These are phyloP conservation scores for Clitopilus passeckerianus DNA, from an alignment of 768 basidiomycete species.

Conservation along the genomic window DNA sequence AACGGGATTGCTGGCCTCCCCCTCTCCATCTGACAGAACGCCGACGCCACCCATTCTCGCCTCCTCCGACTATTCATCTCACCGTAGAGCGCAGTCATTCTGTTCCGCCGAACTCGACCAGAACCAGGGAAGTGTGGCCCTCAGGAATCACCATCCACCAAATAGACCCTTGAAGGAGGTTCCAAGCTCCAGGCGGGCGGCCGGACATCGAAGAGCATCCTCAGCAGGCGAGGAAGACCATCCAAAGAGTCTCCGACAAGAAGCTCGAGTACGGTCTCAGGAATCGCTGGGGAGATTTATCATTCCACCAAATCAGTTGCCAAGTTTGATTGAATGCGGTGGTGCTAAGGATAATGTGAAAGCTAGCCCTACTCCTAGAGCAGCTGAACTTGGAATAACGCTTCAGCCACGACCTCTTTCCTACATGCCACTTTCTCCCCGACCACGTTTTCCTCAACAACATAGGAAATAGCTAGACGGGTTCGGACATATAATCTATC, in stretches of 20 bases:
- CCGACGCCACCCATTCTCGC: neutral
- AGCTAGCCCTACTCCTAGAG: too few relatives aligned
- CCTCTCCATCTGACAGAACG: neutral
- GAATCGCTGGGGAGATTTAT: slow-evolving; percentile 13
- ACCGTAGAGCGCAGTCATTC: neutral
- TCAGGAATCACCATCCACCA: neutral
- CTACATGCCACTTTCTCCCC: slow-evolving; percentile 12
- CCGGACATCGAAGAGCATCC: slow-evolving; percentile 37
- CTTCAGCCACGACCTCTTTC: neutral
- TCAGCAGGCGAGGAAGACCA: slow-evolving; percentile 36
- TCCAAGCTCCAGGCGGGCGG: neutral
- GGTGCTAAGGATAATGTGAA: too few relatives aligned
- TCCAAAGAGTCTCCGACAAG: slow-evolving; percentile 1
- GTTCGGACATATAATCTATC: too few relatives aligned
- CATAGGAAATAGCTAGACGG: neutral
- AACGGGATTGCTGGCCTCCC: neutral
- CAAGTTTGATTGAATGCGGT: slow-evolving; percentile 17
- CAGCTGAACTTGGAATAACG: neutral
- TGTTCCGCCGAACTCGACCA: neutral
- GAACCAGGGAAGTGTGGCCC: neutral
- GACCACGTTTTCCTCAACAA: slow-evolving; percentile 8
- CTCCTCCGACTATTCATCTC: neutral
- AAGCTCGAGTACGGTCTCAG: neutral
- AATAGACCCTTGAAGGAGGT: neutral
- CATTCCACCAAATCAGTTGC: slow-evolving; percentile 18